These are phyloP conservation scores for Globisporangium splendens DNA, from an alignment of 352 stramenopile species.

Conservation along the genomic window DNA sequence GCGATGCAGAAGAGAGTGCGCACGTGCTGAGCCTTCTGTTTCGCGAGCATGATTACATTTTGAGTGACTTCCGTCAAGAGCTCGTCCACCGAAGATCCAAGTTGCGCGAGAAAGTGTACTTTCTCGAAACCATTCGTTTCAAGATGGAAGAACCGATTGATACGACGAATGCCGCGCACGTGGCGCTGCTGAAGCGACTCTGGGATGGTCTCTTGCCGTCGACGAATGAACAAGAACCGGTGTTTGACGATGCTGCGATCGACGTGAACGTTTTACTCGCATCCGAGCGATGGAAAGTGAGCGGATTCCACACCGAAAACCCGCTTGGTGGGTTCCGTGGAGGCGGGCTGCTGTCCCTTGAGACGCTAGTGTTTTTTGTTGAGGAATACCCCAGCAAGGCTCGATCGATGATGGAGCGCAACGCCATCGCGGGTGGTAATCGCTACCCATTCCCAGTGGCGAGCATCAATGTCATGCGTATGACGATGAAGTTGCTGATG, in stretches of 20 bases:
- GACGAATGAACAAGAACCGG: conserved; percentile 20
- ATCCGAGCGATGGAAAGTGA: conserved; percentile 61
- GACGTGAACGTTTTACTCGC: conserved; percentile 49
- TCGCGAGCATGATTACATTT: conserved; percentile 44
- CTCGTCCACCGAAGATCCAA: conserved; percentile 35
- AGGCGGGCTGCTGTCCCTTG: conserved; percentile 65
- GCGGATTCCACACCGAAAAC: conserved; percentile 80
- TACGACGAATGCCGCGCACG: conserved; percentile 41
- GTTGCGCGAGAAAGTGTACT: conserved; percentile 62
- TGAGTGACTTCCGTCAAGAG: conserved; percentile 63
- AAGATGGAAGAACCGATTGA: conserved; percentile 73
- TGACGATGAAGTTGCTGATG: conserved; percentile 83
- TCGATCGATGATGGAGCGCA: conserved; percentile 69
- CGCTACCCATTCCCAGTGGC: conserved; percentile 82
- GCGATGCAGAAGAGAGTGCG: conserved; percentile 66
- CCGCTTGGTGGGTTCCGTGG: conserved; percentile 75
- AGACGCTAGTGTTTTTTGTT: conserved; percentile 72
- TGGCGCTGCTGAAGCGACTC: conserved; percentile 59
- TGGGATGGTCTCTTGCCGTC: conserved; percentile 54
- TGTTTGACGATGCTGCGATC: conserved; percentile 17
- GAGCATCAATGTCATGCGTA: conserved; percentile 84
- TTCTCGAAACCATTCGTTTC: conserved; percentile 64
- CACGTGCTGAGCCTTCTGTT: conserved; percentile 64
- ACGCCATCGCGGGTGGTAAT: conserved; percentile 64
- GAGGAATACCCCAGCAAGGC: conserved; percentile 81